A percentile compares a stretch with the other conserved stretches of the same genome.
Evolutionary conservation across 1,284 basidiomycete species (phyloP).

Genomic region (Cerioporus squamosus): DNA sequence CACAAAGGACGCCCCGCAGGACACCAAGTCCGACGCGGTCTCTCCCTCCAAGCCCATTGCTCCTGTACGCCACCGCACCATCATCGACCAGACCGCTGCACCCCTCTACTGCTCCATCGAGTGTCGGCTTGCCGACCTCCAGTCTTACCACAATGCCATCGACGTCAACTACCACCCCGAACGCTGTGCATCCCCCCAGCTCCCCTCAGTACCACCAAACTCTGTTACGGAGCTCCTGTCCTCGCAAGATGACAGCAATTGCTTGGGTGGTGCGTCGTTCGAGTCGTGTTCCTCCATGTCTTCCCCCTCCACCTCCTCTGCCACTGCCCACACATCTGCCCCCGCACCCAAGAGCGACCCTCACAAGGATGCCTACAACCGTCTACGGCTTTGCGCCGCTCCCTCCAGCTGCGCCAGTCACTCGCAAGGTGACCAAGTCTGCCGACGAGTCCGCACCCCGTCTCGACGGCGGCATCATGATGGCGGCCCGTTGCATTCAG

Average conservation of each 20-base stretch:
- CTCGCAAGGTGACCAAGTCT: conserved; percentile 34
- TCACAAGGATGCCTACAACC: conserved; percentile 44
- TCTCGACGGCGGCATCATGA: conserved; percentile 66
- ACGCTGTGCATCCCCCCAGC: conserved; percentile 41
- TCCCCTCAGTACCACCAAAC: conserved; percentile 45
- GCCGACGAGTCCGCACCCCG: conserved; percentile 27
- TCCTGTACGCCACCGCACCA: conserved; percentile 52
- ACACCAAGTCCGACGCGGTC: conserved; percentile 31
- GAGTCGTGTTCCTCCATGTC: conserved; percentile 40
- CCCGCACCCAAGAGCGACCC: conserved; percentile 36
- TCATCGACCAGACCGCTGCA: conserved; percentile 76
- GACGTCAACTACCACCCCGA: conserved; percentile 52
- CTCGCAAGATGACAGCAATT: conserved; percentile 44
- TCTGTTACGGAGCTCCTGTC: conserved; percentile 38
- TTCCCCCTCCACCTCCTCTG: conserved; percentile 30
- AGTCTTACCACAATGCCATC: conserved; percentile 43
- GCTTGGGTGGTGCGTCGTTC: conserved; percentile 41
- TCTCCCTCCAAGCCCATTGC: conserved; percentile 14
- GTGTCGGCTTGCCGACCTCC: conserved; percentile 64
- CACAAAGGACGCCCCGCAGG: conserved; percentile 28
- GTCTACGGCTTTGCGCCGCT: conserved; percentile 61
- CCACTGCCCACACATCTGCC: conserved; percentile 21
- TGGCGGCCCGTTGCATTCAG: conserved; percentile 62
- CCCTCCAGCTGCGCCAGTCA: conserved; percentile 52
- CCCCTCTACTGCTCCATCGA: conserved; percentile 82